Base-by-base conservation (phyloP, 2,329 filamentous ascomycete species). In the Fusarium sp. region DNA sequence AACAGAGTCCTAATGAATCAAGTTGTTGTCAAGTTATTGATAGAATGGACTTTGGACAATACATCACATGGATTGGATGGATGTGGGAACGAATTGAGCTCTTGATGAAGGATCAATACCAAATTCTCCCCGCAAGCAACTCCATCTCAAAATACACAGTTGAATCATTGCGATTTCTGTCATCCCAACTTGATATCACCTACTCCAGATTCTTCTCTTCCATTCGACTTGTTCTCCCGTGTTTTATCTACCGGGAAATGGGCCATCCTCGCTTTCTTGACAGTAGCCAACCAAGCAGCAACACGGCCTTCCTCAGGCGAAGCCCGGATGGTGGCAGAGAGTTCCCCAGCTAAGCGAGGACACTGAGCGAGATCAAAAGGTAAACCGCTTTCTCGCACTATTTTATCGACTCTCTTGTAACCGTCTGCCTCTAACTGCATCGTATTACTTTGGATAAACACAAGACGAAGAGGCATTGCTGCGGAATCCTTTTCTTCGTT, bases 381-480 rank as follows among this genome's bases (percentile, higher is more conserved):
- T 80, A 76, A 87, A 19, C 50, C 71, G 37, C 77, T 79, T 23
- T 71, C 59, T 7, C 82, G 82, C 2, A 87, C 79, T 71, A 85
- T 79, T 18, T 72, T 62, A 42, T 88, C 86, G 40, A 87, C 82
- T 37, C 79, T 77, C 54, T 85, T 81, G 66, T 89, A 88, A 62
- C 89, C 88, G 2, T 83, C 78, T 33, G 84, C 82, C 52, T 84
- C 84, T 35, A 83, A 79, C 25, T 73, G 79, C 84, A 88, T 87
- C 66, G 85, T 84, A 40, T 82, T 84, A 16, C 67, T 74, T 46
- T 85, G 78, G 37, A 77, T 81, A 73, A 90, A 84, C n/a, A 88
- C 67, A 38, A 82, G 62, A 21, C 83, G 81, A 71, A 88, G 74
- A 2, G 84, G 77, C 18, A 67, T 18, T 43, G 38, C 38, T 33